Evolutionary conservation across 805 yeast genomes (phyloP).

Genomic region (Metschnikowia similis): DNA sequence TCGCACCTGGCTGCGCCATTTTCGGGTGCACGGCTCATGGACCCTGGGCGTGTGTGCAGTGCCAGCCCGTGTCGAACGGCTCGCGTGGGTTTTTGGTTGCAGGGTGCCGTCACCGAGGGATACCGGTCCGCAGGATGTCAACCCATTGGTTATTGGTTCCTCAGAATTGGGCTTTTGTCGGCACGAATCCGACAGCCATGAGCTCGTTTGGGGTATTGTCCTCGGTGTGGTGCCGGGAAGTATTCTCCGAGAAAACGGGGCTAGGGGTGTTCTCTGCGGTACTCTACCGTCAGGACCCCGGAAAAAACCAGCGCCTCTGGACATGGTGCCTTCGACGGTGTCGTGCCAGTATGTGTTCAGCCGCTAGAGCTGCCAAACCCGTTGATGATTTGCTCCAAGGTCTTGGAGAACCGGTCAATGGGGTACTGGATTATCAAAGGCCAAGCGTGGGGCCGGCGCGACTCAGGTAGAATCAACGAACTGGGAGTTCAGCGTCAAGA

Average conservation of each 20-base stretch:
- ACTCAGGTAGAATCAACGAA: too few relatives aligned
- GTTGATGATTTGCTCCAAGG: too few relatives aligned
- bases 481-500: too few relatives aligned
- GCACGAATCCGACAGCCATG: constrained; percentile 29
- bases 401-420: too few relatives aligned
- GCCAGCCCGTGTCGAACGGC: not conserved
- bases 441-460: too few relatives aligned
- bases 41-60: not conserved
- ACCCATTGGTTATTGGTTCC: not conserved
- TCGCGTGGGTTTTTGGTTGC: not conserved
- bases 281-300: constrained; percentile 10
- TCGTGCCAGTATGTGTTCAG: too few relatives aligned
- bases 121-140: not conserved
- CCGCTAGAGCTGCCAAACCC: too few relatives aligned
- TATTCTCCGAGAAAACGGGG: constrained; percentile 38
- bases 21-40: not conserved
- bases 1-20: not conserved
- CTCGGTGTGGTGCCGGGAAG: constrained; percentile 19
- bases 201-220: constrained; percentile 29
- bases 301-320: constrained; percentile 8
- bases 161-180: not conserved
- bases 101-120: not conserved
- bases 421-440: too few relatives aligned
- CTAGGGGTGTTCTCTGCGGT: constrained; percentile 23
- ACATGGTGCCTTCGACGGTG: too few relatives aligned